Percentiles rank a stretch among this genome's conserved stretches.
These are phyloP conservation scores for Hericium coralloides DNA, from an alignment of 768 basidiomycete genomes.

Conservation along the genomic window DNA sequence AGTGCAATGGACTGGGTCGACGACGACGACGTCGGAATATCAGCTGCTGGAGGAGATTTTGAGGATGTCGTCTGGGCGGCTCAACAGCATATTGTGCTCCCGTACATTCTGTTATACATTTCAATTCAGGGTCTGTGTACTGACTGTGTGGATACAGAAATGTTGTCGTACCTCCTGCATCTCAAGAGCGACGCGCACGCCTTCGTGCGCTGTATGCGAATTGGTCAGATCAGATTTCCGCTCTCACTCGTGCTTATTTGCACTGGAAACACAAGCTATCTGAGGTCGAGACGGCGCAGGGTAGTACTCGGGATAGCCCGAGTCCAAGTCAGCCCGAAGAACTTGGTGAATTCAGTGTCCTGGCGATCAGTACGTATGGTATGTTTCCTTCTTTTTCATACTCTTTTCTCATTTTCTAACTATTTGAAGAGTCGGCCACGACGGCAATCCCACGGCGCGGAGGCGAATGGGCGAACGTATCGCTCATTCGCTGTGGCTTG, in stretches of 20 bases:
- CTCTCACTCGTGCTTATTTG: not conserved
- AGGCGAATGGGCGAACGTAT: not conserved
- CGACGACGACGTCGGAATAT: not conserved
- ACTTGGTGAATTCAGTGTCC: no score
- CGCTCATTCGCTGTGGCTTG: not conserved
- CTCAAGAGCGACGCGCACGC: not conserved
- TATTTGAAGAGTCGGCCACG: no score
- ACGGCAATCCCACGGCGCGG: no score
- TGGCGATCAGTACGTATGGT: not conserved
- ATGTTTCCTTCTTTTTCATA: no score
- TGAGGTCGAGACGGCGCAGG: no score
- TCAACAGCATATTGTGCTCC: not conserved
- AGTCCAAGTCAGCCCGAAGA: no score
- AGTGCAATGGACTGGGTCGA: not conserved
- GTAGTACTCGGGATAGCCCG: no score
- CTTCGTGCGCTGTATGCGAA: not conserved
- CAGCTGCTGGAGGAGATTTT: not conserved
- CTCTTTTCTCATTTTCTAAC: no score
- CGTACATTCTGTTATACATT: not conserved
- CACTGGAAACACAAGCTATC: not conserved
- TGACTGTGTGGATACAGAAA: not conserved
- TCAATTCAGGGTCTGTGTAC: not conserved
- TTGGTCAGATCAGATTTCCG: not conserved
- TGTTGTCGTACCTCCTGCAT: not conserved
- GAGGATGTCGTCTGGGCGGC: not conserved